Conservation (phyloP, 768 basidiomycete genomes). For the Zangia roseola region DNA sequence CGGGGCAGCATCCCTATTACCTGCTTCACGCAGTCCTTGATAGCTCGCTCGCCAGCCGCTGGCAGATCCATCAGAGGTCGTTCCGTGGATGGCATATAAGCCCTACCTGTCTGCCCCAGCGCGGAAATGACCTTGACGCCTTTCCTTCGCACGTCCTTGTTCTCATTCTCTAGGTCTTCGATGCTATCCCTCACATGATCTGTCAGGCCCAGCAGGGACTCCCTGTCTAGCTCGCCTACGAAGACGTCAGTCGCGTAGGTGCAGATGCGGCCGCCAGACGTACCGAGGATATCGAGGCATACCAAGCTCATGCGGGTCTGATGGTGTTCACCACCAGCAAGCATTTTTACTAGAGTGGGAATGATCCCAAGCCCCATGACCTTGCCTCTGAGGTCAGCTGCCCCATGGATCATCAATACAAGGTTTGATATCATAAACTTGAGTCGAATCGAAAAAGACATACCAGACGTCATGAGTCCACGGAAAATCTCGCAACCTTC, state of each 20-base stretch:
- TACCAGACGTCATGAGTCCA: slow-evolving; percentile 4
- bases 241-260: neutral
- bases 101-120: slow-evolving; percentile 3
- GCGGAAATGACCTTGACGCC: slow-evolving; percentile 3
- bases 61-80: neutral
- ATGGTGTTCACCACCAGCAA: neutral
- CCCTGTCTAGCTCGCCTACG: neutral
- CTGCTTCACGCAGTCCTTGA: neutral
- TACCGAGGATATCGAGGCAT: slow-evolving; percentile 1
- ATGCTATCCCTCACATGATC: neutral
- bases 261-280: neutral
- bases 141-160: neutral
- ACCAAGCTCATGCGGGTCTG: slow-evolving; percentile 3
- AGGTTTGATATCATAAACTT: neutral
- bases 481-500: slow-evolving; percentile 5
- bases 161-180: neutral
- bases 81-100: neutral
- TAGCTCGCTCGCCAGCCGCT: slow-evolving; percentile 2
- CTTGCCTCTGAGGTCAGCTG: neutral
- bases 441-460: neutral
- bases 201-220: neutral
- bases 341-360: neutral
- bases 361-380: neutral
- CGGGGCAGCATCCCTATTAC: slow-evolving; percentile 7
- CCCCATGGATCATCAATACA: neutral